Conservation (phyloP, 352 stramenopile genomes). For the Phytophthora kernoviae region DNA sequence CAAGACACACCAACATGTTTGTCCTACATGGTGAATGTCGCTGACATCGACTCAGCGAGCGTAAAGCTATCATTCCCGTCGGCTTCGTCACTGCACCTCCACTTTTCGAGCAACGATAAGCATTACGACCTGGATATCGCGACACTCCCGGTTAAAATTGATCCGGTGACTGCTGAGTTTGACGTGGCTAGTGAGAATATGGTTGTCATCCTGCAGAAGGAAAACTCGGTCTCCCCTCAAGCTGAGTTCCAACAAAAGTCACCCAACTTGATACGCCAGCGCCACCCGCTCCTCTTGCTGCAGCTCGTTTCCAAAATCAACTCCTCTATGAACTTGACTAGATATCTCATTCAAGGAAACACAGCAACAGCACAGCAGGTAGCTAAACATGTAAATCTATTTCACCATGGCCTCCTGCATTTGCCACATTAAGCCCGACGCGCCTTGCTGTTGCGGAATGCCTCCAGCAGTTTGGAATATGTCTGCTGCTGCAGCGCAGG, state of each 20-base stretch:
- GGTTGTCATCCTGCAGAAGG: conserved; percentile 66
- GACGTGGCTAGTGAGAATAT: conserved; percentile 78
- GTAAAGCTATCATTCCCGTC: conserved; percentile 51
- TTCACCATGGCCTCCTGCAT: conserved; percentile 18
- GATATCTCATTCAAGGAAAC: background rate
- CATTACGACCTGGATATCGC: conserved; percentile 43
- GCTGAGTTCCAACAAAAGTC: background rate
- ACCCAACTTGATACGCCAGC: conserved; percentile 3
- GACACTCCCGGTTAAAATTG: conserved; percentile 35
- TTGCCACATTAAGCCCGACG: conserved; percentile 18
- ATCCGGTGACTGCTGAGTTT: conserved; percentile 36
- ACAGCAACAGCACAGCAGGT: conserved; percentile 15
- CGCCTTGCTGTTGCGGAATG: conserved; percentile 56
- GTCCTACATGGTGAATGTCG: conserved; percentile 57
- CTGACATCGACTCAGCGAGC: conserved; percentile 37
- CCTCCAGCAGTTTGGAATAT: conserved; percentile 73
- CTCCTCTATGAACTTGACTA: conserved; percentile 75
- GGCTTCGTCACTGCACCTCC: conserved; percentile 33
- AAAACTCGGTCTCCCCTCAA: background rate
- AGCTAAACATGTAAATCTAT: conserved; percentile 45
- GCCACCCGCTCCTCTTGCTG: conserved; percentile 15
- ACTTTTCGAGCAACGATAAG: conserved; percentile 29
- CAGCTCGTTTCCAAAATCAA: conserved; percentile 72
- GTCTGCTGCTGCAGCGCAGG: conserved; percentile 60
- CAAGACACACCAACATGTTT: conserved; percentile 52